Evolutionary conservation across 164 flowering plant genomes (phyloP).

Genomic region (Aristolochia californica): DNA sequence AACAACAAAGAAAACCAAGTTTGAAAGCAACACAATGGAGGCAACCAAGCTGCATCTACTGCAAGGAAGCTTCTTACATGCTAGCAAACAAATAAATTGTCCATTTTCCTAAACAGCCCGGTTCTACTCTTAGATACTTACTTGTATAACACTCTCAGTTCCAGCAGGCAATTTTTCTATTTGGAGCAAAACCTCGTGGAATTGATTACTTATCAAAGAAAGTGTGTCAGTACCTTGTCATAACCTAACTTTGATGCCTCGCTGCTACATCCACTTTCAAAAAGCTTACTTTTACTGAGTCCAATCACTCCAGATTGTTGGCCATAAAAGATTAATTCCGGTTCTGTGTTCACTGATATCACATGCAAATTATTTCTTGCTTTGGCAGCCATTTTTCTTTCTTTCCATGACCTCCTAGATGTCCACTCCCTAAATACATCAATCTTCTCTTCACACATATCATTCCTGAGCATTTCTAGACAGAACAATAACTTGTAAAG

Average conservation of each 20-base stretch:
- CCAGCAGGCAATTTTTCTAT: too few species aligned
- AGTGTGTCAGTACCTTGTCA: constrained; percentile 54
- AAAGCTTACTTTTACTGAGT: constrained; percentile 39
- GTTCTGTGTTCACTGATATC: constrained; percentile 24
- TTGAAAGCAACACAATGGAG: too few species aligned
- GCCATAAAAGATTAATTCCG: constrained; percentile 74
- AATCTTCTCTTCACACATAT: constrained; percentile 20
- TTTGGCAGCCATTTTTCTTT: constrained; percentile 56
- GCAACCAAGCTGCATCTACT: too few species aligned
- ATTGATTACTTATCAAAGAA: neutral
- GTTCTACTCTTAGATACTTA: too few species aligned
- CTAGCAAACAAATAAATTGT: neutral
- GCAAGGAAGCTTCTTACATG: too few species aligned
- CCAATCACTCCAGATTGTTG: constrained; percentile 74
- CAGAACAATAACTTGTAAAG: constrained; percentile 12
- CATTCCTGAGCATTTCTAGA: constrained; percentile 26
- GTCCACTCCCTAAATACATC: constrained; percentile 65
- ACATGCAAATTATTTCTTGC: constrained; percentile 21
- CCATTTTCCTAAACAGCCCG: neutral
- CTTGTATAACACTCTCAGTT: too few species aligned
- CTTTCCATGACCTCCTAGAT: constrained; percentile 66
- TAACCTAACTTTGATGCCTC: constrained; percentile 48
- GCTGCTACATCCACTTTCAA: constrained; percentile 13
- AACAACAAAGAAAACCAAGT: too few species aligned
- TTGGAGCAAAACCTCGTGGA: neutral